Percentiles rank a stretch among this genome's conserved stretches.
These are phyloP conservation scores for Eucalyptus cladocalyx DNA, from an alignment of 345 rosid species.

Conservation along the genomic window DNA sequence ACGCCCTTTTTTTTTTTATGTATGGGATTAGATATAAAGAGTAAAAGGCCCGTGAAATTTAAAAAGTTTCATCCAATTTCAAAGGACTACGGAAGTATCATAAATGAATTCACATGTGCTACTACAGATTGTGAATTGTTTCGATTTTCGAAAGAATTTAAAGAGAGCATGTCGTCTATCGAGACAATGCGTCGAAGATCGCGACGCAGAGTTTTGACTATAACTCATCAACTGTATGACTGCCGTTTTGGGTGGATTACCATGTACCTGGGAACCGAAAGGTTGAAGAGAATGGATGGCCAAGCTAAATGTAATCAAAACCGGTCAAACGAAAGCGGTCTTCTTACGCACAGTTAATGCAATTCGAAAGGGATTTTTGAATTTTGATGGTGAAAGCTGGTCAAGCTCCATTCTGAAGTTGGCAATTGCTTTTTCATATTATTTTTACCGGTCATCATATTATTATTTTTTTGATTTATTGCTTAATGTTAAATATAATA, in stretches of 20 bases:
- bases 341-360: not conserved
- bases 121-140: not conserved
- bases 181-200: not conserved
- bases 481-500: too few relatives aligned
- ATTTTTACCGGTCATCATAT: not conserved
- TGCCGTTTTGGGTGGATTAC: not conserved
- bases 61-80: not conserved
- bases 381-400: not conserved
- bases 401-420: not conserved
- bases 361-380: not conserved
- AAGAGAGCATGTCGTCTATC: not conserved
- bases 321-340: not conserved
- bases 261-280: not conserved
- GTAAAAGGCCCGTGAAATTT: not conserved
- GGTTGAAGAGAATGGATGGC: not conserved
- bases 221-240: not conserved
- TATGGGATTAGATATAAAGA: not conserved
- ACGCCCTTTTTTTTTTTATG: not conserved
- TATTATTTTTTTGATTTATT: too few relatives aligned
- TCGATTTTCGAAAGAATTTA: not conserved
- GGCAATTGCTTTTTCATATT: not conserved
- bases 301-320: not conserved
- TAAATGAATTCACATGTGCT: not conserved
- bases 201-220: not conserved
- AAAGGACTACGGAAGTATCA: not conserved